phyloP scores from a whole-genome alignment of 805 yeast species.

The Ogataea henricii region DNA sequence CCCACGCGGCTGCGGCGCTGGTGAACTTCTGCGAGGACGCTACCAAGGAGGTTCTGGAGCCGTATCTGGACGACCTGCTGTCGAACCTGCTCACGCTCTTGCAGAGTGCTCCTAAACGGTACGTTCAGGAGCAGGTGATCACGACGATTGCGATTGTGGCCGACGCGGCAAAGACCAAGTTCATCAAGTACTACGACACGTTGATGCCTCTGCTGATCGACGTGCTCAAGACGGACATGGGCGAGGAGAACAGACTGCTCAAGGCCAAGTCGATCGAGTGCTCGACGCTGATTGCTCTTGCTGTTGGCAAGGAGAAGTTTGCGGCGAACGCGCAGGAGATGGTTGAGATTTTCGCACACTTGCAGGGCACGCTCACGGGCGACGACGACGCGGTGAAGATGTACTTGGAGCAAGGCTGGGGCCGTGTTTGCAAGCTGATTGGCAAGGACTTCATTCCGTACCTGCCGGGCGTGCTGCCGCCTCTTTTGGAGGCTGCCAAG shows the following conservation, averaged over 20 bases:
- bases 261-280: slow-evolving; percentile 96
- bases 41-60: slow-evolving; percentile 81
- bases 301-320: slow-evolving; percentile 92
- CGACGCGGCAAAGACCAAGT: slow-evolving; percentile 89
- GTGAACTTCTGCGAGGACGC: slow-evolving; percentile 96
- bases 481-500: slow-evolving; percentile 81
- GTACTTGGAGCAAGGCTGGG: slow-evolving; percentile 94
- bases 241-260: slow-evolving; percentile 72
- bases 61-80: slow-evolving; percentile 83
- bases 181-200: slow-evolving; percentile 89
- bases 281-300: slow-evolving; percentile 88
- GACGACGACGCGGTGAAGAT: slow-evolving; percentile 89
- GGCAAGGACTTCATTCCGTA: slow-evolving; percentile 86
- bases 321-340: slow-evolving; percentile 71
- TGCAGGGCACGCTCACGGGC: slow-evolving; percentile 56
- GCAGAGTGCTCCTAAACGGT: slow-evolving; percentile 78
- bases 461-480: slow-evolving; percentile 83
- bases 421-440: slow-evolving; percentile 82
- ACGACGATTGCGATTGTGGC: slow-evolving; percentile 97
- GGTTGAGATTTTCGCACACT: slow-evolving; percentile 66
- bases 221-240: slow-evolving; percentile 77
- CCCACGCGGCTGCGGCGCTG: slow-evolving; percentile 98
- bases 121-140: slow-evolving; percentile 95
- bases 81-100: slow-evolving; percentile 72
- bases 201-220: slow-evolving; percentile 85